Evolutionary conservation across 2,329 filamentous ascomycete genomes (phyloP).

Genomic region (Aspergillus carbonarius): DNA sequence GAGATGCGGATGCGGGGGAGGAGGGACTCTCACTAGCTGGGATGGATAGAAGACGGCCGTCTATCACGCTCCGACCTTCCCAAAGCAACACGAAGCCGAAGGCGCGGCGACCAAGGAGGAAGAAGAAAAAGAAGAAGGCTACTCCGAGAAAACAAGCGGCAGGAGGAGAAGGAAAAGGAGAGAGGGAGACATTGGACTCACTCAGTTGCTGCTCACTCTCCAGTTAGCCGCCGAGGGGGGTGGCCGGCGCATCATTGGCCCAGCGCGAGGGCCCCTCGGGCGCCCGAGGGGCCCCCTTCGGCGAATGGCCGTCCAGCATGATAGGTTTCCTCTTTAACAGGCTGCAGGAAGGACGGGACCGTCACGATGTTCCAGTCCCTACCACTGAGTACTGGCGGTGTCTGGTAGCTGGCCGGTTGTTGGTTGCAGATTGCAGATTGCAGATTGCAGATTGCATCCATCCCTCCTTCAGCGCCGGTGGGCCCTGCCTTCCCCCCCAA

Average conservation of each 20-base stretch:
- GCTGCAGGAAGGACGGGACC: background rate
- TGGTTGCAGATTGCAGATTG: no score
- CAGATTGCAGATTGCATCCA: no score
- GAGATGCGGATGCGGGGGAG: slow-evolving; percentile 6
- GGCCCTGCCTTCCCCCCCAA: background rate
- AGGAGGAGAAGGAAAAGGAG: background rate
- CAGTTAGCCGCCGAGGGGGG: slow-evolving; percentile 19
- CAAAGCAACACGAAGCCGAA: background rate
- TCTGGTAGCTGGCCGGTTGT: no score
- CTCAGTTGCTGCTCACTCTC: slow-evolving; percentile 3
- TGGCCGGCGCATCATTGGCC: slow-evolving; percentile 18
- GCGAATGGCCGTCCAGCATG: slow-evolving; percentile 4
- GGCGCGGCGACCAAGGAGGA: background rate
- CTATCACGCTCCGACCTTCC: background rate
- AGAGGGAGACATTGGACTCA: slow-evolving; percentile 2
- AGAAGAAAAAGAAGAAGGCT: background rate
- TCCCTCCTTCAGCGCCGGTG: background rate
- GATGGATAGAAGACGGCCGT: background rate
- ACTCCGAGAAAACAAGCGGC: background rate
- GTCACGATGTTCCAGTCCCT: background rate
- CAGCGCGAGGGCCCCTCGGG: slow-evolving; percentile 4
- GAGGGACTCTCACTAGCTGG: slow-evolving; percentile 7
- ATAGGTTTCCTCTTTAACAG: background rate
- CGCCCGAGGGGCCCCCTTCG: slow-evolving; percentile 9
- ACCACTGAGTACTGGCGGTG: background rate